Evolutionary conservation across 805 yeast species (phyloP), one percentile per base, ranked within the genome.

Genomic region (Hanseniaspora mollemarum): DNA sequence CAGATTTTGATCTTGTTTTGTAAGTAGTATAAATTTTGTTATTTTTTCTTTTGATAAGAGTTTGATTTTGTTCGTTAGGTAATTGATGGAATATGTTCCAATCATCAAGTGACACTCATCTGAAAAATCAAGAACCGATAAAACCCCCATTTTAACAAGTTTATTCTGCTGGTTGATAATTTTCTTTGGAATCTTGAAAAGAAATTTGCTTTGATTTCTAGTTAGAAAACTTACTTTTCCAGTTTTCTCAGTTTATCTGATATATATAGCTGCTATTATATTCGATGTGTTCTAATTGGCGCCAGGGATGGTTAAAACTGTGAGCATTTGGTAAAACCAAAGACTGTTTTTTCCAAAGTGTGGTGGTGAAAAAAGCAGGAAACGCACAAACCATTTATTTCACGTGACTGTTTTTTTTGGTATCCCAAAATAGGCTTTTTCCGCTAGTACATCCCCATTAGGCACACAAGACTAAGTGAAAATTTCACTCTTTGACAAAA

Each of bases 91-190:
- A n/a, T 48, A 40, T 16, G 39, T 32, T 15, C 51, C 51, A n/a
- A 48, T 26, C 41, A 48, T 48, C 13, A 48, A 19, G 13, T 48
- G 51, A 26, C 40, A 26, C 35, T 48, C 51, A n/a, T 36, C 41
- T 10, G 43, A n/a, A 7, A 48, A 40, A 29, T 48, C 26, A 24
- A 48, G 5, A 6, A 48, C 51, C 6, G 51, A 48, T 48, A 48
- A 33, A 13, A 48, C 51, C 12, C 51, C 51, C 51, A 48, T 48
- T 18, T 33, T n/a, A 10, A 7, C 8, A 33, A 9, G 24, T 19
- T n/a, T 19, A 8, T n/a, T n/a, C n/a, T n/a, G n/a, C n/a, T n/a
- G n/a, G n/a, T n/a, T n/a, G n/a, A n/a, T 36, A 19, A 18, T 36
- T 36, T 36, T 36, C 19, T 5, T 18, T 36, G 6, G 22, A 9